Evolutionary conservation across 441 rosid species (phyloP).

Genomic region (Hypseocharis bilobata): DNA sequence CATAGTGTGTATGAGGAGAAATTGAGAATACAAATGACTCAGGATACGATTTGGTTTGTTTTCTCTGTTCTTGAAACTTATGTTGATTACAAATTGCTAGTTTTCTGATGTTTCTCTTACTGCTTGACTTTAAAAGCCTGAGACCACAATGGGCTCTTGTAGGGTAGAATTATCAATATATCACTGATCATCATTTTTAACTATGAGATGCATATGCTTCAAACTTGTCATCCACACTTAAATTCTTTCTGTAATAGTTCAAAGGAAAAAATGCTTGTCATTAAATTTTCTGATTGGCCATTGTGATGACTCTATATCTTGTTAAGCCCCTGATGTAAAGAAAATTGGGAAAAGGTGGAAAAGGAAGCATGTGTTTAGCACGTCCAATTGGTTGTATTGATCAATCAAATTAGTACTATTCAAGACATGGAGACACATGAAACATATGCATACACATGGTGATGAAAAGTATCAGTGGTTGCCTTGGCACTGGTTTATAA

Average conservation of each 20-base stretch:
- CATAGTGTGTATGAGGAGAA: too few species aligned
- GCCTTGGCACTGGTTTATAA: neutral
- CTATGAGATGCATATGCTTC: too few species aligned
- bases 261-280: neutral
- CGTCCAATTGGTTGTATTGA: conserved; percentile 4
- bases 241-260: neutral
- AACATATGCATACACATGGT: conserved; percentile 2
- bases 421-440: conserved; percentile 2
- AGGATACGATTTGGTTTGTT: neutral
- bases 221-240: neutral
- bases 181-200: too few species aligned
- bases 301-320: neutral
- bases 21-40: neutral
- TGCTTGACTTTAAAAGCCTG: neutral
- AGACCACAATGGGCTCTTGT: neutral
- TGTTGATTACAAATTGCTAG: conserved; percentile 11
- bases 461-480: neutral
- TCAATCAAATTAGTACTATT: conserved; percentile 7
- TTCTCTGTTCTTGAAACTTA: neutral
- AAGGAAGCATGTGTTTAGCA: conserved; percentile 1
- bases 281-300: neutral
- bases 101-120: neutral
- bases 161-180: neutral
- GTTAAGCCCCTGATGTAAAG: neutral
- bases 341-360: neutral